Evolutionary conservation across 2,329 filamentous ascomycete species (phyloP).

Genomic region (Clarireedia paspali): DNA sequence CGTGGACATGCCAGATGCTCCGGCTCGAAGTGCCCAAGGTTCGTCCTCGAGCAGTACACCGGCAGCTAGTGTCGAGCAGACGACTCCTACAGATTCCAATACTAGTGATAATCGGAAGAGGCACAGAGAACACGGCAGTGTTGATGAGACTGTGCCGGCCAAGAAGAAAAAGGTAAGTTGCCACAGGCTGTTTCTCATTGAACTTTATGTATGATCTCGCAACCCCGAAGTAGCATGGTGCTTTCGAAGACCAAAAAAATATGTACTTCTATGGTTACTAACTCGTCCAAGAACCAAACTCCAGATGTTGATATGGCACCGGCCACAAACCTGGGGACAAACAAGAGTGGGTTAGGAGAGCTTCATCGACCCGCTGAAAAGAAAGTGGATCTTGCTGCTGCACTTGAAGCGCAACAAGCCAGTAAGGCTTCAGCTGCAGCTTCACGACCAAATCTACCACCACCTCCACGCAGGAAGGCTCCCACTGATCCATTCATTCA

Average conservation of each 20-base stretch:
- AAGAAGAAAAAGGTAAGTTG: conserved; percentile 10
- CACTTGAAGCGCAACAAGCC: conserved; percentile 8
- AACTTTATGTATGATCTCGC: not conserved
- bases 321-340: not conserved
- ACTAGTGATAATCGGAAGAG: conserved; percentile 6
- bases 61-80: not conserved
- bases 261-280: too few relatives aligned
- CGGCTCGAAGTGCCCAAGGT: conserved; percentile 3
- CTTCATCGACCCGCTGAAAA: not conserved
- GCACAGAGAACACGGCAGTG: not conserved
- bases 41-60: conserved; percentile 4
- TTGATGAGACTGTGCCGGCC: not conserved
- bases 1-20: conserved; percentile 12
- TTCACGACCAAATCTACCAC: conserved; percentile 5
- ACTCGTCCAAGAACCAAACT: not conserved
- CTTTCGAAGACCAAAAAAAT: too few relatives aligned
- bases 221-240: too few relatives aligned
- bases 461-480: conserved; percentile 14
- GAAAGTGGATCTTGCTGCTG: conserved; percentile 6
- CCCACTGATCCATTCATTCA: conserved; percentile 17
- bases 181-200: not conserved
- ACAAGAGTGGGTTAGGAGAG: not conserved
- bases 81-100: not conserved
- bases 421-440: conserved; percentile 5
- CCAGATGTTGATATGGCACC: not conserved